A percentile compares a stretch with the other conserved stretches of the same genome.
Conservation (phyloP, 306 rosid species). For the Biancaea sappan region DNA sequence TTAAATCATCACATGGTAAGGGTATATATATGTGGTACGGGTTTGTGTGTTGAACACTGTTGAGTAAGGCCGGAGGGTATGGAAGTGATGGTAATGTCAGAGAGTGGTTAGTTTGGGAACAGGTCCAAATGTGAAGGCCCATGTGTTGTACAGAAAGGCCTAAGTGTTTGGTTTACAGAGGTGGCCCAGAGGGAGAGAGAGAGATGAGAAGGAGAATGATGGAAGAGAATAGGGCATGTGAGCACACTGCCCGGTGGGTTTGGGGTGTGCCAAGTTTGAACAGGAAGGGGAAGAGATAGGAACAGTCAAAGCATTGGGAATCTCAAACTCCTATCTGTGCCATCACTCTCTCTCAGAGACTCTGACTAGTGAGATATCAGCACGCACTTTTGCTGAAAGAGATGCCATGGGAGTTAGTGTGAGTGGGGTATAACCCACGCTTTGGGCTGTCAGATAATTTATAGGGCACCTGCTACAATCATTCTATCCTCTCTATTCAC, state of each 20-base stretch:
- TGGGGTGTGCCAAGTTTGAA: conserved; percentile 49
- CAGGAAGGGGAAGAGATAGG: neutral
- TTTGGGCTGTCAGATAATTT: conserved; percentile 34
- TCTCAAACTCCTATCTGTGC: conserved; percentile 42
- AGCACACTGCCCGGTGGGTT: conserved; percentile 68
- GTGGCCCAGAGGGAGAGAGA: neutral
- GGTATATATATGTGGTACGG: too few species aligned
- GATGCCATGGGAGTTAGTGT: conserved; percentile 51
- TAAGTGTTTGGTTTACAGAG: neutral
- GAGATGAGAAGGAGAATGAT: neutral
- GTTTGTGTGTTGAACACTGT: conserved; percentile 18
- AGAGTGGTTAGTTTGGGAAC: conserved; percentile 40
- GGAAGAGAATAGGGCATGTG: conserved; percentile 46
- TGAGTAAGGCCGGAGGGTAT: conserved; percentile 30
- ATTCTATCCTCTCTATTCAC: neutral
- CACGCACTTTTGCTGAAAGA: conserved; percentile 51
- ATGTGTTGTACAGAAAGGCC: conserved; percentile 39
- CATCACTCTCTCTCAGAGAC: neutral
- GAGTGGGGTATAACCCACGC: conserved; percentile 40
- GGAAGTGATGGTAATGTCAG: conserved; percentile 46
- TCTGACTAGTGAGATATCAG: conserved; percentile 30
- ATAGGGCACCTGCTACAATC: conserved; percentile 42
- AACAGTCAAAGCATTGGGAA: conserved; percentile 60
- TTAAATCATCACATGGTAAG: conserved; percentile 39
- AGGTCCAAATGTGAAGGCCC: conserved; percentile 42